phyloP scores from a whole-genome alignment of 768 basidiomycete species.

The Suillus variegatus region DNA sequence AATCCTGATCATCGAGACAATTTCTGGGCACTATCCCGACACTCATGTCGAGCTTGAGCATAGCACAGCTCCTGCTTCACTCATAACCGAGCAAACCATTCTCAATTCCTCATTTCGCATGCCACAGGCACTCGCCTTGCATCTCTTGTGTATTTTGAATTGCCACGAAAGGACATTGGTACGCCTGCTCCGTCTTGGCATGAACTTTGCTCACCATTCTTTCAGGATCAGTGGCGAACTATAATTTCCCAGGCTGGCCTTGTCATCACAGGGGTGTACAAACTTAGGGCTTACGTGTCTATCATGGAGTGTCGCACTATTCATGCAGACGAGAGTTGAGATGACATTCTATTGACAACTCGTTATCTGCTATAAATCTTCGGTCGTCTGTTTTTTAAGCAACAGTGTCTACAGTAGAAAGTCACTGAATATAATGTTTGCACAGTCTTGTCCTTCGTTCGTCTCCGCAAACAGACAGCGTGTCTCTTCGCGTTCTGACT shows the following conservation, averaged over 20 bases:
- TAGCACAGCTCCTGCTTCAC: background rate
- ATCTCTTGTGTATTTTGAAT: slow-evolving; percentile 6
- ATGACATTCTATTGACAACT: background rate
- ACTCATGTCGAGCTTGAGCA: background rate
- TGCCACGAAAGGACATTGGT: slow-evolving; percentile 7
- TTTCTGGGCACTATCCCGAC: background rate
- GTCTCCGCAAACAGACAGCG: no score
- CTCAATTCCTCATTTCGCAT: background rate
- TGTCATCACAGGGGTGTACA: slow-evolving; percentile 2
- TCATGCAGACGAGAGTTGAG: background rate
- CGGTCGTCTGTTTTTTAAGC: no score
- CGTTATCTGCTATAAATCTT: background rate
- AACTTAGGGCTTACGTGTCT: slow-evolving; percentile 6
- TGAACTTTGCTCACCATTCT: background rate
- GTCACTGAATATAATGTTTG: no score
- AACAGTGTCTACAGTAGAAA: no score
- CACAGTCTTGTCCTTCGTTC: no score
- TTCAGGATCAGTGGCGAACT: slow-evolving; percentile 4
- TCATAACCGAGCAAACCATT: background rate
- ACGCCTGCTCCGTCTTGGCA: background rate
- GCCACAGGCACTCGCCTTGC: background rate
- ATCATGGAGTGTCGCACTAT: slow-evolving; percentile 3
- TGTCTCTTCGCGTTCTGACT: no score
- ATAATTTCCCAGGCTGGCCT: background rate
- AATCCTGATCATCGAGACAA: slow-evolving; percentile 8